Conservation (phyloP, 352 stramenopile species). For the Pythium rishiriense region DNA sequence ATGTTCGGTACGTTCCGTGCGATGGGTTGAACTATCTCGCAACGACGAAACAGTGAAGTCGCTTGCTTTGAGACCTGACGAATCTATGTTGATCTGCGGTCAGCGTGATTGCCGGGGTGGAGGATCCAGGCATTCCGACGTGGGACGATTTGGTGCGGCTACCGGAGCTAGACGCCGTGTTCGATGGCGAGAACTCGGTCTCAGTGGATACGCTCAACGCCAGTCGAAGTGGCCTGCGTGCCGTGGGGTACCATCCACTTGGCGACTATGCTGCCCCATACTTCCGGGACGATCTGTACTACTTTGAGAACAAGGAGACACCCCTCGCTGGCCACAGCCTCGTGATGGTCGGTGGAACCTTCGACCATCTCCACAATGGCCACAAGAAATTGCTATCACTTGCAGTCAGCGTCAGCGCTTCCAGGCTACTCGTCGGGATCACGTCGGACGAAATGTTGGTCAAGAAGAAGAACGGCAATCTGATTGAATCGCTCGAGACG, state of each 20-base stretch:
- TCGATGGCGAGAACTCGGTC: constrained; percentile 47
- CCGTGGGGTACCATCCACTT: constrained; percentile 68
- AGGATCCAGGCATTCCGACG: constrained; percentile 24
- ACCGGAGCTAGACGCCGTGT: constrained; percentile 67
- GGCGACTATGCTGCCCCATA: constrained; percentile 49
- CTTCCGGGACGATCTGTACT: constrained; percentile 52
- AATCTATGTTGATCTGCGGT: too few relatives aligned
- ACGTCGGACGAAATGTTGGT: constrained; percentile 77
- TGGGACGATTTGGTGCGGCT: constrained; percentile 68
- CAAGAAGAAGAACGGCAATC: constrained; percentile 70
- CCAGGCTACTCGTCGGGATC: constrained; percentile 70
- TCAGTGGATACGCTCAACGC: constrained; percentile 50
- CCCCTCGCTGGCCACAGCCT: constrained; percentile 43
- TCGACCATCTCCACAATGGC: constrained; percentile 91
- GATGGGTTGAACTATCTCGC: neutral
- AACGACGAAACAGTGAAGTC: neutral
- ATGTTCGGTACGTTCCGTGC: constrained; percentile 34
- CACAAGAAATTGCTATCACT: constrained; percentile 90
- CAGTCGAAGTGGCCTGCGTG: constrained; percentile 53
- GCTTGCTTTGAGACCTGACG: too few relatives aligned
- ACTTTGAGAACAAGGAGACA: constrained; percentile 76
- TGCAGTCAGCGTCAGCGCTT: constrained; percentile 54
- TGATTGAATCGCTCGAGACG: constrained; percentile 65
- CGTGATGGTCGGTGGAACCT: constrained; percentile 84
- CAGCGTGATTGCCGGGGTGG: constrained; percentile 13